Base-by-base conservation (phyloP, 2,329 filamentous ascomycete species). In the Harringtonia aguacate region DNA sequence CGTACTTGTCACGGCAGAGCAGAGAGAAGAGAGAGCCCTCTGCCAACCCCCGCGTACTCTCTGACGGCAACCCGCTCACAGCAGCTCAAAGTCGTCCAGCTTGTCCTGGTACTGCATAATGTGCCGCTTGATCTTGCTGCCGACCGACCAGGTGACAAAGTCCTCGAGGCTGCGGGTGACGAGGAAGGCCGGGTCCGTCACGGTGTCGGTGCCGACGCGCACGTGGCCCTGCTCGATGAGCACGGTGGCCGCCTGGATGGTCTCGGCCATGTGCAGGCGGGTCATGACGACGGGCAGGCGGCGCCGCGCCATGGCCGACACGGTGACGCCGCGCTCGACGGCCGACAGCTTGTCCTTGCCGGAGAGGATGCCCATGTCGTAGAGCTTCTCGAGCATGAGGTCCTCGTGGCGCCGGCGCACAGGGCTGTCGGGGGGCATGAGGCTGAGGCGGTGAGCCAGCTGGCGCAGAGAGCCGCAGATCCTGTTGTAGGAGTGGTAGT, bases 151-250 rank as follows among this genome's bases (percentile, higher is more conserved):
- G 1, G 90, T 95, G 17, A 97, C 84, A 61, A 94, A 95, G 65
- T 97, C 90, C 66, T 97, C 90, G 75, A 94, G 86, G 48, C 79
- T 85, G 52, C 89, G 73, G 31, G 86, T 92, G 8, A 97, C 87
- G 43, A 95, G 64, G 56, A 88, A 95, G 1, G 88, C 89, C 24
- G 88, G 81, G 60, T 97, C 90, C 3, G 86, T 94, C 22, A 95
- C 76, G 2, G 89, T 84, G 58, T 95, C 87, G 0, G 87, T 89
- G 13, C 90, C 90, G 1, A 95, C 87, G 39, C 90, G 73, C 4
- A 97, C 88, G 60, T 95, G 89, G 8, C 90, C 90, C 59, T 95
- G 87, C 69, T 97, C 90, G 46, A 97, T 84, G 63, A 95, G 84
- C 55, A 86, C 88, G 8, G 79, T 85, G 33, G 84, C 85, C 29